Evolutionary conservation across 2,329 filamentous ascomycete species (phyloP), one percentile per base, ranked within the genome.

Genomic region (Corinectria fuckeliana): DNA sequence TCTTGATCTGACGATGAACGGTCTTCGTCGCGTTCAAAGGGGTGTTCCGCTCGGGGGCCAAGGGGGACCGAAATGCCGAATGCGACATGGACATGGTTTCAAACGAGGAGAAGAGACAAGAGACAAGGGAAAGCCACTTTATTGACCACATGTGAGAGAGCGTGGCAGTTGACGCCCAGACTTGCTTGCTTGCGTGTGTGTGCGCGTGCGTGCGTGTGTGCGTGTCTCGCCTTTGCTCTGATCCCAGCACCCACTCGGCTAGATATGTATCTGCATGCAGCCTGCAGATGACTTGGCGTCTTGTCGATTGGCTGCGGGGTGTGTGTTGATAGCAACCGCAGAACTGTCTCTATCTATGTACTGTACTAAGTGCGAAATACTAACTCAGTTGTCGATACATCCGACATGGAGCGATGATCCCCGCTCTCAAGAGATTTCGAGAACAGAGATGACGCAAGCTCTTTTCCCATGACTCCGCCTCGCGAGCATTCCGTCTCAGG

Each of bases 401-500:
- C 25, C 21, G 39, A 16, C 28, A 13, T 28, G 25, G 49, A 14
- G n/a, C 39, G 13, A 48, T 7, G 21, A 23, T 11, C 2, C 49
- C 34, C 26, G 2, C 21, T 23, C 8, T 30, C 11, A 18, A 36
- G 23, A 56, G 30, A 39, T 23, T 8, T 30, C 11, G 25, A 36
- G 23, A 56, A 25, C 34, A 50, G 50, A 32, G 32, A 53, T 8
- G 38, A 34, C 42, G 16, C n/a, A n/a, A n/a, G n/a, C n/a, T n/a
- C n/a, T n/a, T n/a, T n/a, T n/a, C n/a, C n/a, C n/a, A 50, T 42
- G 42, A 47, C 56, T 41, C 49, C 30, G 50, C 34, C 53, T 51
- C 10, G 16, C 25, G 30, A 42, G n/a, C 62, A 62, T 63, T 61
- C 54, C 53, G n/a, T n/a, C n/a, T n/a, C n/a, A n/a, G n/a, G n/a